Evolutionary conservation across 1,284 basidiomycete genomes (phyloP).

Genomic region (Ceratobasidium sp.): DNA sequence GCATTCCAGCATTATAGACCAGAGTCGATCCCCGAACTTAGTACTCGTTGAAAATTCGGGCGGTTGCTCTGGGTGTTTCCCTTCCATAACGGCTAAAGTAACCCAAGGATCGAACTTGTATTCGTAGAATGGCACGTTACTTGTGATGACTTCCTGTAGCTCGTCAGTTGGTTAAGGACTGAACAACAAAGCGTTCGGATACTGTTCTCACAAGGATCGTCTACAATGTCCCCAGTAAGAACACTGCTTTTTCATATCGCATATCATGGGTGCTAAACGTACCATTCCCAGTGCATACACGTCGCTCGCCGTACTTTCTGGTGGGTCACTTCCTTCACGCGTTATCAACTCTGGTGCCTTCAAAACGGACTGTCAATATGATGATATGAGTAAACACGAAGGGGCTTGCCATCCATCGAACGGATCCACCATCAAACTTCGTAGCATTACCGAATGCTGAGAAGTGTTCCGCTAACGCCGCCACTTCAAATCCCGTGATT

Average conservation of each 20-base stretch:
- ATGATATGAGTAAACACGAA: not conserved
- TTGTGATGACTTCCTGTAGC: not conserved
- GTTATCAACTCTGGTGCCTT: constrained; percentile 6
- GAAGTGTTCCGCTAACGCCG: not conserved
- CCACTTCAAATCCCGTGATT: not conserved
- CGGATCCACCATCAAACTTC: not conserved
- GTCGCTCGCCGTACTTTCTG: not conserved
- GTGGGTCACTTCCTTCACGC: not conserved
- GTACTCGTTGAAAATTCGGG: not conserved
- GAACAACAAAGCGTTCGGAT: too few species aligned
- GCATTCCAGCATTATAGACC: not conserved
- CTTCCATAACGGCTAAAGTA: not conserved
- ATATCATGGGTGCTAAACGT: not conserved
- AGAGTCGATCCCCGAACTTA: not conserved
- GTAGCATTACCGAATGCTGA: not conserved
- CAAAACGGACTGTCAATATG: not conserved
- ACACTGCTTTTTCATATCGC: too few species aligned
- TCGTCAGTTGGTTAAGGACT: too few species aligned
- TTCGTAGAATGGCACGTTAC: not conserved
- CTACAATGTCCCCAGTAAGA: too few species aligned
- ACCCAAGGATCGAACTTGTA: not conserved
- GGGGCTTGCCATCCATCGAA: constrained; percentile 10
- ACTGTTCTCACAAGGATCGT: too few species aligned
- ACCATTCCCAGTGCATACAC: constrained; percentile 25
- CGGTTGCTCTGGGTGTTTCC: not conserved